Evolutionary conservation across 345 rosid genomes (phyloP).

Genomic region (Eucalyptus dawsonii): DNA sequence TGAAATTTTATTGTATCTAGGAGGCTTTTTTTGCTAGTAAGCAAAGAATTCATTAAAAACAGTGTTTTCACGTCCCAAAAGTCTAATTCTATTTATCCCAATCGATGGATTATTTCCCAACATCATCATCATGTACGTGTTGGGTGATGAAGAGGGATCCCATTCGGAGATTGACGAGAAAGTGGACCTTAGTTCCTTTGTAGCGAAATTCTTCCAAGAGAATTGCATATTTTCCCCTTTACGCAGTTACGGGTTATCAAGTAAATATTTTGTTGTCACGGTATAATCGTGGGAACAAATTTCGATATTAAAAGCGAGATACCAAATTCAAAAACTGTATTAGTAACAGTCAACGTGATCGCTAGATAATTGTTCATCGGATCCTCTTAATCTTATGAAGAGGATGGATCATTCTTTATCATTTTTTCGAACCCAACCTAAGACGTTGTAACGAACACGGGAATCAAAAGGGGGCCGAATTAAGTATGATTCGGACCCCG

Average conservation of each 20-base stretch:
- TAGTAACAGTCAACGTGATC: not conserved
- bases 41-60: not conserved
- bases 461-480: too few species aligned
- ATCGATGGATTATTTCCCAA: not conserved
- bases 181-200: not conserved
- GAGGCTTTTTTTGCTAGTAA: too few species aligned
- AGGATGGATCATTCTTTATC: too few species aligned
- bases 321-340: not conserved
- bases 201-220: not conserved
- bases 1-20: not conserved
- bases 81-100: not conserved
- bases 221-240: not conserved
- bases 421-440: too few species aligned
- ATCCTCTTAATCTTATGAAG: not conserved
- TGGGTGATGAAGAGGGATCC: too few species aligned
- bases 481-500: too few species aligned
- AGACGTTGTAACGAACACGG: too few species aligned
- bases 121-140: too few species aligned
- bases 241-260: not conserved
- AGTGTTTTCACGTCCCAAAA: rapidly evolving
- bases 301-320: not conserved
- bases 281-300: not conserved
- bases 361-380: not conserved
- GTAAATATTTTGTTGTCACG: not conserved
- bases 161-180: not conserved